Evolutionary conservation across 163 green algal species (phyloP).

Genomic region (Trebouxiophyceae sp.): DNA sequence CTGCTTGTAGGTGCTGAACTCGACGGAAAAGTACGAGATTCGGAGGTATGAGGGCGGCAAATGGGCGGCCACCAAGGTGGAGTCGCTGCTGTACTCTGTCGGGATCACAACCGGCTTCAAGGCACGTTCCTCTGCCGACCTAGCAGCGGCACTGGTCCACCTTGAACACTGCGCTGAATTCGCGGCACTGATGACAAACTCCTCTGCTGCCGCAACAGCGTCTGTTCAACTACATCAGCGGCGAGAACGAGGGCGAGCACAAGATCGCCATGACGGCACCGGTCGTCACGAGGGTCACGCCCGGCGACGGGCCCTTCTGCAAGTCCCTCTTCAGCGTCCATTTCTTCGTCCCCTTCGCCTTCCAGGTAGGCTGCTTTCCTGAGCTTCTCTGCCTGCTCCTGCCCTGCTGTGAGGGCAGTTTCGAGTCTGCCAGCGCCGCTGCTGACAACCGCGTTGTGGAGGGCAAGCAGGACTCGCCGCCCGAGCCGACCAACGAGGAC

Average conservation of each 20-base stretch:
- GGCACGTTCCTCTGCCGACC: no score
- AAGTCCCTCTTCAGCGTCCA: conserved; percentile 38
- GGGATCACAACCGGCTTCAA: conserved; percentile 27
- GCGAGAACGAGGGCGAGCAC: conserved; percentile 23
- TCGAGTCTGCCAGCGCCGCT: no score
- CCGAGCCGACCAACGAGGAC: conserved; percentile 32
- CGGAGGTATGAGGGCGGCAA: conserved; percentile 1
- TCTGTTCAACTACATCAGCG: conserved; percentile 46
- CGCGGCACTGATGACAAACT: no score
- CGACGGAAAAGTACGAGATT: conserved; percentile 26
- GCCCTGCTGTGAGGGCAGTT: no score
- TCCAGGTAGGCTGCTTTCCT: not conserved
- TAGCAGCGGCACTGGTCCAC: no score
- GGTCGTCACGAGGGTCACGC: conserved; percentile 15
- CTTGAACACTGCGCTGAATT: no score
- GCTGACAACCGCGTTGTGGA: no score
- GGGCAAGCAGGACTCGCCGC: conserved; percentile 20
- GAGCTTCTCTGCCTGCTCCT: no score
- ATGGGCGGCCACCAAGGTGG: conserved; percentile 30
- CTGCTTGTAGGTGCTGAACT: conserved; percentile 20
- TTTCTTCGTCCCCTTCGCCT: conserved; percentile 39
- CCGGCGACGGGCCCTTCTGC: conserved; percentile 40
- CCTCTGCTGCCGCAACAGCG: no score
- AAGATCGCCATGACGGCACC: conserved; percentile 49
- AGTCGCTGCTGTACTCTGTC: conserved; percentile 17